A percentile compares a stretch with the other conserved stretches of the same genome.
Conservation (phyloP, 1,284 basidiomycete genomes). For the Afroboletus lepidellus region DNA sequence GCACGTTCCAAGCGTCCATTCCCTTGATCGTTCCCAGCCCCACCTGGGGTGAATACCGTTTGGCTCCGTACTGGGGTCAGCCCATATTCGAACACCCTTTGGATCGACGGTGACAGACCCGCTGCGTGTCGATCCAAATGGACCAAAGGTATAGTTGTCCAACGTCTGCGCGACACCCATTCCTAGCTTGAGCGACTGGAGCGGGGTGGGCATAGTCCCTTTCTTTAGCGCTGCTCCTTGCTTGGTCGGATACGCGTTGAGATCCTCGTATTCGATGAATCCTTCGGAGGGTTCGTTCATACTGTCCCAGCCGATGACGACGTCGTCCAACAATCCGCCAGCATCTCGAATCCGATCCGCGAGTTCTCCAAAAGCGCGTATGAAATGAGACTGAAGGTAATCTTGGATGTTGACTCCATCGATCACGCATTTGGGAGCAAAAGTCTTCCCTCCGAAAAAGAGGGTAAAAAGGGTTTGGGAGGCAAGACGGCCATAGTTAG, state of each 20-base stretch:
- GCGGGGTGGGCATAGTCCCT: constrained; percentile 84
- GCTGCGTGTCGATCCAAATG: constrained; percentile 74
- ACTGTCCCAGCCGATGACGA: constrained; percentile 95
- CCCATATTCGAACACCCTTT: constrained; percentile 74
- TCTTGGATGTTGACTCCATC: constrained; percentile 95
- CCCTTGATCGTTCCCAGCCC: constrained; percentile 38
- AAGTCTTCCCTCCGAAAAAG: constrained; percentile 90
- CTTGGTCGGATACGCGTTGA: constrained; percentile 62
- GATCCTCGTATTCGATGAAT: constrained; percentile 73
- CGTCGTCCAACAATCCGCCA: constrained; percentile 78
- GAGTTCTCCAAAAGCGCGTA: constrained; percentile 73
- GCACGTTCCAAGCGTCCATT: constrained; percentile 85
- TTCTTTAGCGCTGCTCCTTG: constrained; percentile 79
- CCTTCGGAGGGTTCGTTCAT: constrained; percentile 95
- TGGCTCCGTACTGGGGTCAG: constrained; percentile 46
- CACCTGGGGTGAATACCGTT: constrained; percentile 48
- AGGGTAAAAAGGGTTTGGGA: constrained; percentile 91
- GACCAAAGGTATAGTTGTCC: constrained; percentile 82
- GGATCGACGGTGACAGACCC: constrained; percentile 85
- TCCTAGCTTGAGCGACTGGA: constrained; percentile 82
- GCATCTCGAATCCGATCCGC: constrained; percentile 70
- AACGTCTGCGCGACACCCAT: constrained; percentile 85
- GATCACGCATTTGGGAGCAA: constrained; percentile 88
- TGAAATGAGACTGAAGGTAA: constrained; percentile 85
- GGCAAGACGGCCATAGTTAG: constrained; percentile 89